These are phyloP conservation scores for Saururus chinensis DNA, from an alignment of 164 flowering plant genomes.

Conservation along the genomic window DNA sequence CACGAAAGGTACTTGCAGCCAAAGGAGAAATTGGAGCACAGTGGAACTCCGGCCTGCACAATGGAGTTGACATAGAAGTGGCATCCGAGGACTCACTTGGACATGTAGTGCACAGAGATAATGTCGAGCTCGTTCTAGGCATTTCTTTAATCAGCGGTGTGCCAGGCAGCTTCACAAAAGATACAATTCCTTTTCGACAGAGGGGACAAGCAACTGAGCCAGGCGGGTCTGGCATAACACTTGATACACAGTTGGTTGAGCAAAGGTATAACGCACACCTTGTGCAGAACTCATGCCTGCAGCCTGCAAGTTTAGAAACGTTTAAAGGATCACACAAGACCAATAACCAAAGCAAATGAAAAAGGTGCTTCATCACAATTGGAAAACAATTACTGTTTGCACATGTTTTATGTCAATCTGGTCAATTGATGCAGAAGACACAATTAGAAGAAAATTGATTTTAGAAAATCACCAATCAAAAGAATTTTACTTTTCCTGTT, in stretches of 20 bases:
- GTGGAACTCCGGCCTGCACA: constrained; percentile 42
- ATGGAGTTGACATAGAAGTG: constrained; percentile 37
- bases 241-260: constrained; percentile 44
- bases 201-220: constrained; percentile 95
- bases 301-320: constrained; percentile 39
- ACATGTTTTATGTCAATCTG: neutral
- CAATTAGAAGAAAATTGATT: too few relatives aligned
- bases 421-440: neutral
- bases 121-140: constrained; percentile 58
- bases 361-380: too few relatives aligned
- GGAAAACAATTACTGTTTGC: neutral
- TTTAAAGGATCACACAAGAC: neutral
- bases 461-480: too few relatives aligned
- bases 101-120: constrained; percentile 51
- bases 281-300: constrained; percentile 86
- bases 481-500: neutral
- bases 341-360: neutral
- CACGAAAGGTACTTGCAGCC: constrained; percentile 38
- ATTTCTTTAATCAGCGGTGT: constrained; percentile 36
- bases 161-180: constrained; percentile 55
- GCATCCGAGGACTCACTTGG: constrained; percentile 36
- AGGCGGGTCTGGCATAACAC: constrained; percentile 35
- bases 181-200: constrained; percentile 80
- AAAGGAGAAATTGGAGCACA: constrained; percentile 37
- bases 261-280: constrained; percentile 80